Base-by-base conservation (phyloP, 2,329 filamentous ascomycete genomes). In the Venturia aucupariae region DNA sequence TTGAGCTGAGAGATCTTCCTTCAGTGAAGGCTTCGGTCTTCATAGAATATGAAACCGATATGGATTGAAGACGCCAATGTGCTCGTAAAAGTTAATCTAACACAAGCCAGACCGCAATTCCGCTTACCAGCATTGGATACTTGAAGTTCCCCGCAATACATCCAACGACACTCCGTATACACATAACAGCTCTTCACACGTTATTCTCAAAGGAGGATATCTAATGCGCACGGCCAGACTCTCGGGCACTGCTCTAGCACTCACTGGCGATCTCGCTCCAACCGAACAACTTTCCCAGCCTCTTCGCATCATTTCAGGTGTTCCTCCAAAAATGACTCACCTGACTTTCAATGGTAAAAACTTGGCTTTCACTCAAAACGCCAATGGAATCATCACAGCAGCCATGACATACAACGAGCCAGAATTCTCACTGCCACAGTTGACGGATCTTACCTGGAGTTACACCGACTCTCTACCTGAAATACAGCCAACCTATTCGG, bases 381-480 rank as follows among this genome's bases (percentile, higher is more conserved):
- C 75, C 77, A 69, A 73, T 63, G 80, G 80, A 44, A 74, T 79
- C 61, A 82, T 86, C 73, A 75, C 81, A 8, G 80, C 79, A 3
- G 80, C 74, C 5, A 75, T 86, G 38, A 74, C 77, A 8, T 86
- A 83, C 68, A 71, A 72, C 0, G 73, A 76, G 8, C 85, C 84
- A 0, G 72, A 75, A 0, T 67, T 89, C 46, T 69, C 71, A 0
- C 68, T 90, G 0, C 88, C 88, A 0, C 75, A 82, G 8, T 77
- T 92, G 1, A 77, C 79, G 17, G 72, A 77, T 0, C 73, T 90
- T 11, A 74, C 81, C 0, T 94, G 90, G 90, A 86, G 86, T 70
- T 85, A 84, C 65, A 70, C 90, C 27, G 85, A 93, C 72, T 84
- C 83, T 0, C 82, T 94, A 0, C 90, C 90, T 0, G 90, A 93